A percentile compares a stretch with the other conserved stretches of the same genome.
These are phyloP conservation scores for Apiospora pterosperma DNA, from an alignment of 2,329 filamentous ascomycete species.

Conservation along the genomic window DNA sequence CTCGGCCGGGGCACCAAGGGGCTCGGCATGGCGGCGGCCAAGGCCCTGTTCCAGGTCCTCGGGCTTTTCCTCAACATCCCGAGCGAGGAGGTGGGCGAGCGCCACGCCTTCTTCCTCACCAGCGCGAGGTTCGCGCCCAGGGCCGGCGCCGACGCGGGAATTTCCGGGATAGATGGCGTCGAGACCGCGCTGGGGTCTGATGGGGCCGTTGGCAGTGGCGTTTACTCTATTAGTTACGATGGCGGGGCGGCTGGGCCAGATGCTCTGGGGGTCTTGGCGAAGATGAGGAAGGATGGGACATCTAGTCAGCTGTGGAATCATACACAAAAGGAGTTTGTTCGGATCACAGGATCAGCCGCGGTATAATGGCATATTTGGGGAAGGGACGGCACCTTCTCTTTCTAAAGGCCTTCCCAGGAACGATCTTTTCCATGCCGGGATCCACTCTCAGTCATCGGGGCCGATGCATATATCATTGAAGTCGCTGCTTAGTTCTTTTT, in stretches of 20 bases:
- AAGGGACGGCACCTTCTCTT: too few relatives aligned
- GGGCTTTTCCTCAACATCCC: slow-evolving; percentile 16
- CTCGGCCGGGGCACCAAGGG: slow-evolving; percentile 20
- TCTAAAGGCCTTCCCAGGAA: too few relatives aligned
- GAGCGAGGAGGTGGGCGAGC: slow-evolving; percentile 33
- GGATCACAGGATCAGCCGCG: slow-evolving; percentile 28
- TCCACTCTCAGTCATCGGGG: too few relatives aligned
- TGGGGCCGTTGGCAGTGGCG: slow-evolving; percentile 30
- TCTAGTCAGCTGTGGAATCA: slow-evolving; percentile 32
- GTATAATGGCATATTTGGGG: too few relatives aligned
- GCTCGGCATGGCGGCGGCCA: slow-evolving; percentile 23
- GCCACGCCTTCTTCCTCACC: slow-evolving; percentile 34
- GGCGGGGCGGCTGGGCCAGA: slow-evolving; percentile 27
- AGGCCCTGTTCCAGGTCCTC: slow-evolving; percentile 18
- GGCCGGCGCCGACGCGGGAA: slow-evolving; percentile 17
- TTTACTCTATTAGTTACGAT: slow-evolving; percentile 32
- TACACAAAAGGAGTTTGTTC: slow-evolving; percentile 31
- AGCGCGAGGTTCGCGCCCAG: slow-evolving; percentile 28
- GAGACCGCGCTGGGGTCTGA: slow-evolving; percentile 25
- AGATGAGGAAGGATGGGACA: slow-evolving; percentile 23
- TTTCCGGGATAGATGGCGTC: slow-evolving; percentile 20
- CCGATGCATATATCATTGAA: too few relatives aligned
- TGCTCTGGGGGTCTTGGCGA: neutral
- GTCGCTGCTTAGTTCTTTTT: too few relatives aligned
- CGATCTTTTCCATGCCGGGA: too few relatives aligned